phyloP scores from a whole-genome alignment of 2,329 filamentous ascomycete genomes.

The Fusarium pseudocircinatum region DNA sequence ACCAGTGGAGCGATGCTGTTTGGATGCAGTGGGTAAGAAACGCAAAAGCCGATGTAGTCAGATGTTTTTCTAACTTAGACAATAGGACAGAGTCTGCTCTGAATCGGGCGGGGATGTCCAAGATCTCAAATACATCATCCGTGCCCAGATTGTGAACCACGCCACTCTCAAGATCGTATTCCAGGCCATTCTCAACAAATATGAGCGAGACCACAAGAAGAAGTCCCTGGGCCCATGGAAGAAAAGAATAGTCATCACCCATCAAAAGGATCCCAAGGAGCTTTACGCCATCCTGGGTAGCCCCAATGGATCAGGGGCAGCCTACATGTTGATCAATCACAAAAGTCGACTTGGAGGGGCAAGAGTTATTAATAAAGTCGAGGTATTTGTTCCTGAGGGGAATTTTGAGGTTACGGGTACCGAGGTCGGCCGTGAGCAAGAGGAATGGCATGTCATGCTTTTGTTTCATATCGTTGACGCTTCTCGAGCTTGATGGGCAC shows the following conservation, averaged over 20 bases:
- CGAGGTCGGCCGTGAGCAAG: not conserved
- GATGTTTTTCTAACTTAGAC: too few species aligned
- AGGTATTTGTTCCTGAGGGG: constrained; percentile 8
- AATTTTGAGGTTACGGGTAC: not conserved
- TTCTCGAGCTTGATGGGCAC: not conserved
- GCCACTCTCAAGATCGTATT: too few species aligned
- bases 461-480: not conserved
- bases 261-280: not conserved
- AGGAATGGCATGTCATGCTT: not conserved
- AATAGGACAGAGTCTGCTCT: too few species aligned
- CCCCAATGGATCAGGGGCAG: constrained; percentile 2
- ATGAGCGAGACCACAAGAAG: not conserved
- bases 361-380: constrained; percentile 11
- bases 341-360: not conserved
- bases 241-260: not conserved
- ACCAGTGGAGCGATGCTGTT: too few species aligned
- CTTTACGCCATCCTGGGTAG: constrained; percentile 1
- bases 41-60: too few species aligned
- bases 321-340: constrained; percentile 12
- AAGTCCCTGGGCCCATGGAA: not conserved
- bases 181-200: too few species aligned
- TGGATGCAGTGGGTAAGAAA: too few species aligned
- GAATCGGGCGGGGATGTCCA: too few species aligned
- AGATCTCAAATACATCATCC: too few species aligned
- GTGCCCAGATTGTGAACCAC: too few species aligned